Evolutionary conservation across 1,284 basidiomycete species (phyloP).

Genomic region (Puccinia coronata): DNA sequence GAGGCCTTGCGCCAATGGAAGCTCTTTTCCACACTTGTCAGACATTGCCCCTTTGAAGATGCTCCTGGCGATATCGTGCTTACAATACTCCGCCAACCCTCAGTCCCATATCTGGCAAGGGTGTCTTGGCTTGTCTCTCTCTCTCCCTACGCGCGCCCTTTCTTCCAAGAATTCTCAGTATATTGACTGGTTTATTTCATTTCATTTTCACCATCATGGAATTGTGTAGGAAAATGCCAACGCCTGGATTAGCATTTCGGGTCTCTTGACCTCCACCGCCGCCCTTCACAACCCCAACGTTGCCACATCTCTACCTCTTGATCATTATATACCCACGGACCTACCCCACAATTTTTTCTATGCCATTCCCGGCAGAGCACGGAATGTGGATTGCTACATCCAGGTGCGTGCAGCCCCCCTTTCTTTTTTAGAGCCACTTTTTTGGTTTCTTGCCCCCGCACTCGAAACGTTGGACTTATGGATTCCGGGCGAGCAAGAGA

Average conservation of each 20-base stretch:
- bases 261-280: constrained; percentile 44
- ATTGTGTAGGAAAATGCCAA: constrained; percentile 46
- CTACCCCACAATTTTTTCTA: constrained; percentile 44
- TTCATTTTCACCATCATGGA: background rate
- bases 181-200: no score
- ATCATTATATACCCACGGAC: constrained; percentile 39
- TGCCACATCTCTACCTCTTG: constrained; percentile 15
- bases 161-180: no score
- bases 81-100: constrained; percentile 11
- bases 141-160: background rate
- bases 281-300: constrained; percentile 22
- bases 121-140: constrained; percentile 35
- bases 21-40: constrained; percentile 28
- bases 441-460: no score
- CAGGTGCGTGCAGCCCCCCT: constrained; percentile 45
- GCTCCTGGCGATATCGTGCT: constrained; percentile 21
- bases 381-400: constrained; percentile 49
- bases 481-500: background rate
- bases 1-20: constrained; percentile 48
- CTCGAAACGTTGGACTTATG: background rate
- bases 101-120: constrained; percentile 38
- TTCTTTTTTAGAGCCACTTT: no score
- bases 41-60: constrained; percentile 48
- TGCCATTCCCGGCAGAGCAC: constrained; percentile 43
- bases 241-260: constrained; percentile 49